Evolutionary conservation across 768 basidiomycete species (phyloP).

Genomic region (Panaeolus papilionaceus): DNA sequence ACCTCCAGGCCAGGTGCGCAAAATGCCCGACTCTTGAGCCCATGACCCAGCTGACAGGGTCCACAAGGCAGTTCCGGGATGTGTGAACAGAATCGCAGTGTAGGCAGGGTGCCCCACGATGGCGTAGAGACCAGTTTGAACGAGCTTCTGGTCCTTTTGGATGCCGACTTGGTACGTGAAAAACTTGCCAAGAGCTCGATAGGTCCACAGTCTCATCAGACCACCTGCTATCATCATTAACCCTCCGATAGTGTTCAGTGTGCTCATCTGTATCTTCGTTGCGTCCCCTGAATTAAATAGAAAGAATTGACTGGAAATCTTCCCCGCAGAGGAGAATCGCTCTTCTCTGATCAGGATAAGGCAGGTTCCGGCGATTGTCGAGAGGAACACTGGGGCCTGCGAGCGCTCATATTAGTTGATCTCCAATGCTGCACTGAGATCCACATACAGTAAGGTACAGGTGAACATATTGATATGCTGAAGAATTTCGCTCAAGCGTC

Average conservation of each 20-base stretch:
- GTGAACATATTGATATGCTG: background rate
- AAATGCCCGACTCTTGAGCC: constrained; percentile 4
- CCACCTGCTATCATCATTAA: background rate
- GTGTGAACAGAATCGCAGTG: constrained; percentile 1
- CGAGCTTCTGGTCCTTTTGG: constrained; percentile 12
- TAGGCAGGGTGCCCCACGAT: constrained; percentile 14
- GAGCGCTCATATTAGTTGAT: background rate
- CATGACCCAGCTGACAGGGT: background rate
- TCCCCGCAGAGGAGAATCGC: background rate
- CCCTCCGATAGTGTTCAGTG: background rate
- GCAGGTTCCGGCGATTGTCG: background rate
- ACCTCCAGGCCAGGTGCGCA: background rate
- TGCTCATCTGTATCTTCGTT: background rate
- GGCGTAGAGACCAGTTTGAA: background rate
- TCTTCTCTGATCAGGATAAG: background rate
- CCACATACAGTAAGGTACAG: background rate
- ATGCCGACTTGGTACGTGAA: constrained; percentile 14
- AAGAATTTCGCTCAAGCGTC: background rate
- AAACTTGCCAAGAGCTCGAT: constrained; percentile 2
- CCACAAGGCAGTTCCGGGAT: background rate
- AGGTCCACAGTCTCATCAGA: background rate
- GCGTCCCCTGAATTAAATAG: background rate
- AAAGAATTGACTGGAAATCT: background rate
- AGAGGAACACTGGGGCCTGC: background rate
- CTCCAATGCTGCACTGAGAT: background rate